These are phyloP conservation scores for Zarea fungicola DNA, from an alignment of 2,329 filamentous ascomycete species.

Conservation along the genomic window DNA sequence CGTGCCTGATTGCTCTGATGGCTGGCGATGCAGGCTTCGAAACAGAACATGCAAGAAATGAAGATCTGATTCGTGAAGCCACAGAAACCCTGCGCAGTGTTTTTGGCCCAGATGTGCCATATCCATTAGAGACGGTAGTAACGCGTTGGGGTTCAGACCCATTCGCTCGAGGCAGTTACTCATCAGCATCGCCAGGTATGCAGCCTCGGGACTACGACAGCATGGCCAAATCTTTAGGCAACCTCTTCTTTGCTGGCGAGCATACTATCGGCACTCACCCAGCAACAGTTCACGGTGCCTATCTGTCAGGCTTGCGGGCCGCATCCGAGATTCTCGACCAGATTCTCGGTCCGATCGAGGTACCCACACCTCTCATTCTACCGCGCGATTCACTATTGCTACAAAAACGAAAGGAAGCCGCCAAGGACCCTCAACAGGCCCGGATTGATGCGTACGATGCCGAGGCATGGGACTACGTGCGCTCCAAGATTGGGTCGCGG, in stretches of 20 bases:
- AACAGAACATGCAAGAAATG: slow-evolving; percentile 71
- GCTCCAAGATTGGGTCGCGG: slow-evolving; percentile 62
- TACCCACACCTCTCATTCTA: slow-evolving; percentile 70
- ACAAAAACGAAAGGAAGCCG: slow-evolving; percentile 51
- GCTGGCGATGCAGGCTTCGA: slow-evolving; percentile 90
- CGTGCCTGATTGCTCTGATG: slow-evolving; percentile 87
- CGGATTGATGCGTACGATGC: slow-evolving; percentile 53
- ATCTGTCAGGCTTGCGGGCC: slow-evolving; percentile 84
- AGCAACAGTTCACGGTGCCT: slow-evolving; percentile 94
- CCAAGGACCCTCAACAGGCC: slow-evolving; percentile 45
- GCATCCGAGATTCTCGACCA: slow-evolving; percentile 79
- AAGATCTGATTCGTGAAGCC: slow-evolving; percentile 73
- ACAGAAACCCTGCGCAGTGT: slow-evolving; percentile 71
- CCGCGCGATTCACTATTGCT: slow-evolving; percentile 50
- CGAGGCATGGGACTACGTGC: slow-evolving; percentile 47
- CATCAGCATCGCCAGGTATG: slow-evolving; percentile 81
- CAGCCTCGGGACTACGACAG: slow-evolving; percentile 83
- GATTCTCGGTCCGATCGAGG: slow-evolving; percentile 73
- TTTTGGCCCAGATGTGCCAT: slow-evolving; percentile 66
- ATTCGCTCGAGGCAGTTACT: slow-evolving; percentile 93
- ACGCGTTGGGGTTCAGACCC: slow-evolving; percentile 89
- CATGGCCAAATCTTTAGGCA: slow-evolving; percentile 80
- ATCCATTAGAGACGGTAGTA: slow-evolving; percentile 78
- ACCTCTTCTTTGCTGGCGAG: slow-evolving; percentile 91
- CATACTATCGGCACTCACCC: slow-evolving; percentile 95